A percentile compares a stretch with the other conserved stretches of the same genome.
These are phyloP conservation scores for Phytophthora agathidicida DNA, from an alignment of 352 stramenopile genomes.

Conservation along the genomic window DNA sequence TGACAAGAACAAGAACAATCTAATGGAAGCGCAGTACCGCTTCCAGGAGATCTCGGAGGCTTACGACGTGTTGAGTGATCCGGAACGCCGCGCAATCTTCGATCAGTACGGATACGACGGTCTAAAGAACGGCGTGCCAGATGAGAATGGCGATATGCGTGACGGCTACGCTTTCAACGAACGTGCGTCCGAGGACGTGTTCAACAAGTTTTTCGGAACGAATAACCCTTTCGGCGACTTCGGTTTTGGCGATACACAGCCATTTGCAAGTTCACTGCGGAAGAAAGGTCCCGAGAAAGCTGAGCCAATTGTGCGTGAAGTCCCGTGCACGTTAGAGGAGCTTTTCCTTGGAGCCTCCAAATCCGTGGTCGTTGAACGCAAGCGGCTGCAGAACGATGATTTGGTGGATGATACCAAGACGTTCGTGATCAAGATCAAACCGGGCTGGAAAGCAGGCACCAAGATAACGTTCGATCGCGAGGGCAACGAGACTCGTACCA, in stretches of 20 bases:
- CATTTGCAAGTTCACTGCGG: conserved; percentile 79
- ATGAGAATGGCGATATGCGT: conserved; percentile 76
- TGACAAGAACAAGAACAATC: conserved; percentile 94
- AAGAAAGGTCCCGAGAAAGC: conserved; percentile 81
- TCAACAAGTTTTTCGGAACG: conserved; percentile 93
- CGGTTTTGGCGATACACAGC: conserved; percentile 87
- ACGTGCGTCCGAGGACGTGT: conserved; percentile 91
- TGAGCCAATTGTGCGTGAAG: conserved; percentile 65
- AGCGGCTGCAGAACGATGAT: conserved; percentile 76
- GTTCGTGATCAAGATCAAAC: conserved; percentile 92
- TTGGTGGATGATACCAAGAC: conserved; percentile 82
- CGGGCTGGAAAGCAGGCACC: conserved; percentile 94
- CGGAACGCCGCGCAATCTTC: conserved; percentile 91
- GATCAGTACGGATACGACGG: conserved; percentile 96
- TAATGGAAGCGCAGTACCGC: conserved; percentile 86
- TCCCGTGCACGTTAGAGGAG: conserved; percentile 91
- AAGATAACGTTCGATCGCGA: conserved; percentile 96
- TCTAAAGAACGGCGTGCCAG: conserved; percentile 88
- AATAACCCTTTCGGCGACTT: conserved; percentile 92
- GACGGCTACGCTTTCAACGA: conserved; percentile 92
- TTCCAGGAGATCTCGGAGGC: conserved; percentile 96
- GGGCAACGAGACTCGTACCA: conserved; percentile 90
- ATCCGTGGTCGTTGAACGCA: conserved; percentile 84
- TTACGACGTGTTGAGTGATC: conserved; percentile 94
- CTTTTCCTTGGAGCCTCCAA: conserved; percentile 93